Percentiles rank a stretch among this genome's conserved stretches.
Conservation (phyloP, 345 rosid species). For the Reutealis trisperma region DNA sequence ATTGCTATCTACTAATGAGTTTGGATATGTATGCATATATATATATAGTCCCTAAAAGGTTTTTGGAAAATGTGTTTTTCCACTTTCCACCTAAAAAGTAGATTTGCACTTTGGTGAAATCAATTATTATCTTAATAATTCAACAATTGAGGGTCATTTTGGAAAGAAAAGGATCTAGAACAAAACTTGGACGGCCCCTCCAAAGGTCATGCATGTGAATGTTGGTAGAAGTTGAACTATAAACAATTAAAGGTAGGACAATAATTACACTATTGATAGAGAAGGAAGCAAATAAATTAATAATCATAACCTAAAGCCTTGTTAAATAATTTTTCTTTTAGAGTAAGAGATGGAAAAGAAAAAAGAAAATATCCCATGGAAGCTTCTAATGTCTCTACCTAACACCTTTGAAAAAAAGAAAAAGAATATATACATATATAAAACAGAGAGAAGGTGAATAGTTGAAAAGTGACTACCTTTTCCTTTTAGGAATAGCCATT, state of each 20-base stretch:
- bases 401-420: slow-evolving; percentile 44
- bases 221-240: slow-evolving; percentile 38
- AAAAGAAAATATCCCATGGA: slow-evolving; percentile 30
- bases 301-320: background rate
- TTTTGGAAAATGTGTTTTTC: background rate
- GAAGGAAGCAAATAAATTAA: slow-evolving; percentile 9
- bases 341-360: background rate
- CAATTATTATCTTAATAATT: background rate
- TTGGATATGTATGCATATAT: too few species aligned
- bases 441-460: slow-evolving; percentile 1
- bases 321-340: slow-evolving; percentile 8
- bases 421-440: background rate
- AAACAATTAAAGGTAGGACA: slow-evolving; percentile 21
- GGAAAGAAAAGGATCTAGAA: background rate
- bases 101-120: too few species aligned
- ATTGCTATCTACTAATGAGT: too few species aligned
- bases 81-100: too few species aligned
- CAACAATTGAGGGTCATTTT: background rate
- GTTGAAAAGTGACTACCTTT: slow-evolving; percentile 30
- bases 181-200: slow-evolving; percentile 4
- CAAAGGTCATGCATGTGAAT: slow-evolving; percentile 39
- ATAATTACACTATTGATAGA: slow-evolving; percentile 24
- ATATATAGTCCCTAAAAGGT: too few species aligned
- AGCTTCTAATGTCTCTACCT: slow-evolving; percentile 55
- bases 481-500: slow-evolving; percentile 2